These are phyloP conservation scores for Fusarium zealandicum DNA, from an alignment of 2,329 filamentous ascomycete species.

Conservation along the genomic window DNA sequence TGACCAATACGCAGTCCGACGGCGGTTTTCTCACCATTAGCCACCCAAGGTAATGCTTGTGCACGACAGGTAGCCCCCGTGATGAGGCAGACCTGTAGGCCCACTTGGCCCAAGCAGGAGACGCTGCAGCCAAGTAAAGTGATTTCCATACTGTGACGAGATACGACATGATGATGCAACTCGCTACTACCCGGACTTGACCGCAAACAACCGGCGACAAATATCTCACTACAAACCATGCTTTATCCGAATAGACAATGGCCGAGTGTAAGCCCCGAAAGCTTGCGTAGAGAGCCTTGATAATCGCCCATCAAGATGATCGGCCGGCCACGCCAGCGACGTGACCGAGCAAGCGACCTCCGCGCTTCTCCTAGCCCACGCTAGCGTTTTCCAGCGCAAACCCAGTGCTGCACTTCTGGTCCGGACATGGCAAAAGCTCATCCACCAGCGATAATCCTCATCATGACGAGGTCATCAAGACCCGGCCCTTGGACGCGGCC, in stretches of 20 bases:
- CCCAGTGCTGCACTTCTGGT: slow-evolving; percentile 57
- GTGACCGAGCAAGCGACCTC: too few species aligned
- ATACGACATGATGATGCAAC: slow-evolving; percentile 42
- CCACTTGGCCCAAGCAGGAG: slow-evolving; percentile 45
- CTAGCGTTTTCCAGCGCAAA: slow-evolving; percentile 61
- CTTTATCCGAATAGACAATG: slow-evolving; percentile 41
- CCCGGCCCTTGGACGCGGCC: too few species aligned
- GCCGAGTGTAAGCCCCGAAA: slow-evolving; percentile 51
- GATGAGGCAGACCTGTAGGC: slow-evolving; percentile 50
- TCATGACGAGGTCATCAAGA: too few species aligned
- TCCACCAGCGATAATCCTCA: slow-evolving; percentile 48
- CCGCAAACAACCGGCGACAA: slow-evolving; percentile 48
- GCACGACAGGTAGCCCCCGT: slow-evolving; percentile 47
- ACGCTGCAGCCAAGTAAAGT: slow-evolving; percentile 28
- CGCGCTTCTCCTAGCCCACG: slow-evolving; percentile 57
- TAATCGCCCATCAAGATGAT: slow-evolving; percentile 59
- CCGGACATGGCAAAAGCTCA: slow-evolving; percentile 53
- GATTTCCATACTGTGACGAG: slow-evolving; percentile 21
- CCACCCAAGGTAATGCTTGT: slow-evolving; percentile 50
- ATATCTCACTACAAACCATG: slow-evolving; percentile 42
- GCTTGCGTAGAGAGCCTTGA: slow-evolving; percentile 53
- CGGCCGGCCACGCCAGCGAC: slow-evolving; percentile 51
- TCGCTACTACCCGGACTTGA: slow-evolving; percentile 18
- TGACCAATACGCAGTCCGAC: slow-evolving; percentile 53
- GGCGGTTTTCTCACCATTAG: slow-evolving; percentile 46